Evolutionary conservation across 352 stramenopile species (phyloP).

Genomic region (Phytophthora vignae): DNA sequence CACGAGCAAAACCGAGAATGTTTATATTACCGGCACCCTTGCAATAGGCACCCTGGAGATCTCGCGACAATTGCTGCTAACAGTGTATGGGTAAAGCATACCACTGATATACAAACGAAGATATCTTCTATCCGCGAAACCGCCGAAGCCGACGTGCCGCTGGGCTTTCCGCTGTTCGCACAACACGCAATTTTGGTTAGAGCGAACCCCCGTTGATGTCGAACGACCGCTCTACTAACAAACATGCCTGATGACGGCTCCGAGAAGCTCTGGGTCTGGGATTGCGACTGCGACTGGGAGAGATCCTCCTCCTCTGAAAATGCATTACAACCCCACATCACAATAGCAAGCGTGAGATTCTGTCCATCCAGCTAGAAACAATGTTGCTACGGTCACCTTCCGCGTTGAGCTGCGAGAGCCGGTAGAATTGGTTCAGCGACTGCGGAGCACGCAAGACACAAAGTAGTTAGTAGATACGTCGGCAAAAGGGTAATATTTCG

Average conservation of each 20-base stretch:
- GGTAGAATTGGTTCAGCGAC: conserved; percentile 86
- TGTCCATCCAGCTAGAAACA: background rate
- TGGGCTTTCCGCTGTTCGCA: conserved; percentile 29
- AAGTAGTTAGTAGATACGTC: background rate
- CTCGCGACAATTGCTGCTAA: conserved; percentile 5
- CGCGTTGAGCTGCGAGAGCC: conserved; percentile 64
- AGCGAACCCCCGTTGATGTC: background rate
- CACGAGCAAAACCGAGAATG: conserved; percentile 7
- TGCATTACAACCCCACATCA: background rate
- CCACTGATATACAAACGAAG: conserved; percentile 4
- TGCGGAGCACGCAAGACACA: conserved; percentile 29
- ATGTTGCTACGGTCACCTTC: conserved; percentile 34
- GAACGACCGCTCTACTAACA: background rate
- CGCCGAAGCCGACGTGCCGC: conserved; percentile 60
- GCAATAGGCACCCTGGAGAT: conserved; percentile 5
- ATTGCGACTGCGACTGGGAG: conserved; percentile 37
- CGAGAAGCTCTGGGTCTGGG: conserved; percentile 47
- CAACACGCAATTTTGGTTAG: conserved; percentile 21
- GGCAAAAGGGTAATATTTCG: background rate
- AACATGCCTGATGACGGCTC: conserved; percentile 49
- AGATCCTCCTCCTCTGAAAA: conserved; percentile 26
- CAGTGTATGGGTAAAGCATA: conserved; percentile 1
- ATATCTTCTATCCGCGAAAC: conserved; percentile 51
- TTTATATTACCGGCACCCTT: conserved; percentile 7
- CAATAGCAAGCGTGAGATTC: conserved; percentile 1